Conservation (phyloP, 495 filamentous ascomycete genomes). For the Halenospora varia region DNA sequence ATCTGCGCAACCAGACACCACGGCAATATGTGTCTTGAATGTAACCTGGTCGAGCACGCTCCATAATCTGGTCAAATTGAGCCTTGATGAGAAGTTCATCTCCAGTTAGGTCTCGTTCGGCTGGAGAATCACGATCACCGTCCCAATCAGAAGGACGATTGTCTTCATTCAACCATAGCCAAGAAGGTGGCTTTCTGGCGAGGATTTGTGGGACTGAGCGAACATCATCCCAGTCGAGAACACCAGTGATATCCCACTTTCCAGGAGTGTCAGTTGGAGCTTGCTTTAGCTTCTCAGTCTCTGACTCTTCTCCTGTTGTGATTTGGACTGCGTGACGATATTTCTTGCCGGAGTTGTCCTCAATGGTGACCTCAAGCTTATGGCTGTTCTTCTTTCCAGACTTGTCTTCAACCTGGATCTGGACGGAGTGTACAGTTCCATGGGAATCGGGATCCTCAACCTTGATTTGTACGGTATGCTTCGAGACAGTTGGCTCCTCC, state of each 20-base stretch:
- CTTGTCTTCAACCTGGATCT: too few relatives aligned
- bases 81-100: conserved; percentile 13
- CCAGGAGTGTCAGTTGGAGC: background rate
- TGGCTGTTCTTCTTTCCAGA: too few relatives aligned
- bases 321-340: too few relatives aligned
- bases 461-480: too few relatives aligned
- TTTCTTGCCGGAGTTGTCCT: too few relatives aligned
- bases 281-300: too few relatives aligned
- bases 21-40: conserved; percentile 12
- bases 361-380: too few relatives aligned
- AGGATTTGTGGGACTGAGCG: conserved; percentile 4
- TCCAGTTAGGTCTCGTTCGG: background rate
- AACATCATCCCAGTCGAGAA: conserved; percentile 12
- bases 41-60: conserved; percentile 2
- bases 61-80: conserved; percentile 17
- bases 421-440: too few relatives aligned
- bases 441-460: too few relatives aligned
- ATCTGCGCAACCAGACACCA: conserved; percentile 1
- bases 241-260: conserved; percentile 6
- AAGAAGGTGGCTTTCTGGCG: conserved; percentile 1
- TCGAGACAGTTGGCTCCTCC: too few relatives aligned
- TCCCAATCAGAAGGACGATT: background rate
- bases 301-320: too few relatives aligned
- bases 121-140: conserved; percentile 1
- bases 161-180: conserved; percentile 12